A percentile compares a stretch with the other conserved stretches of the same genome.
Evolutionary conservation across 2,329 filamentous ascomycete species (phyloP).

Genomic region (Aureobasidium sp.): DNA sequence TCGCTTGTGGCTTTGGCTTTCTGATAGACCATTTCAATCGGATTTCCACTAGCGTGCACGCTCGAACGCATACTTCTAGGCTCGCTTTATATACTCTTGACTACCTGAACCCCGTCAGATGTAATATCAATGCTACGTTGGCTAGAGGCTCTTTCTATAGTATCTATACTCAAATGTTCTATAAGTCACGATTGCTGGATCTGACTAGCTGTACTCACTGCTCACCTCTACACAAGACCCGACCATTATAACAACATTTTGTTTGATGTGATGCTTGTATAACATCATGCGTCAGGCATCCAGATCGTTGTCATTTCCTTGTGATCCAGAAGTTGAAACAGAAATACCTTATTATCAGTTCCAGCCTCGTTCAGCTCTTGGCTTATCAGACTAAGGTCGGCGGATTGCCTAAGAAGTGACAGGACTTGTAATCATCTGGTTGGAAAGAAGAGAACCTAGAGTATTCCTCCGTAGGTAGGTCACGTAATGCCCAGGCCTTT

Average conservation of each 20-base stretch:
- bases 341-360: constrained; percentile 3
- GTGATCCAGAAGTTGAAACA: constrained; percentile 1
- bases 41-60: neutral
- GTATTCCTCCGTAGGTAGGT: neutral
- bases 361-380: neutral
- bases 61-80: neutral
- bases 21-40: neutral
- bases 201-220: neutral
- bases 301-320: constrained; percentile 4
- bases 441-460: constrained; percentile 3
- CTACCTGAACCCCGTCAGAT: neutral
- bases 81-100: neutral
- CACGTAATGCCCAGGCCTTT: constrained; percentile 1
- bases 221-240: neutral
- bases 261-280: no score
- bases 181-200: no score
- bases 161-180: no score
- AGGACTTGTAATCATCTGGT: constrained; percentile 1
- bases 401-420: constrained; percentile 4
- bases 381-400: neutral
- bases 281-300: neutral
- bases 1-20: neutral
- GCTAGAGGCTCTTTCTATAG: no score
- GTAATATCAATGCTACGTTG: no score
- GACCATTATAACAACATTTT: no score